Evolutionary conservation across 306 rosid species (phyloP).

Genomic region (Malus asiatica): DNA sequence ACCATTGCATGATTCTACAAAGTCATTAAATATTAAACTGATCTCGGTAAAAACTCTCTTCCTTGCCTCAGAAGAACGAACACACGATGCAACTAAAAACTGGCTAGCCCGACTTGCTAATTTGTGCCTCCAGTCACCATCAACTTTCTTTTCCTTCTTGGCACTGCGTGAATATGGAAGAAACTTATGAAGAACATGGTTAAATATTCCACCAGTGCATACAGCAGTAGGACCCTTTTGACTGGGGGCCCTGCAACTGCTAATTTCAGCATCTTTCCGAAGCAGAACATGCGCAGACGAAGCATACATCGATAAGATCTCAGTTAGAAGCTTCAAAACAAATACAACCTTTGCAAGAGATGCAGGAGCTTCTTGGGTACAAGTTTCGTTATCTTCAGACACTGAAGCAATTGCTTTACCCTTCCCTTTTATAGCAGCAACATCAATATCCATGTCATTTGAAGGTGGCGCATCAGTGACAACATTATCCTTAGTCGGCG

Average conservation of each 20-base stretch:
- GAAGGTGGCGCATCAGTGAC: conserved; percentile 43
- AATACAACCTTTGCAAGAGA: conserved; percentile 86
- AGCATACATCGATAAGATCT: conserved; percentile 76
- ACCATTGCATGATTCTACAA: conserved; percentile 56
- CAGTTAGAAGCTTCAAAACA: conserved; percentile 76
- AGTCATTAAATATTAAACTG: conserved; percentile 53
- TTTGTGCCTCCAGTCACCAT: conserved; percentile 97
- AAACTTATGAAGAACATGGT: conserved; percentile 72
- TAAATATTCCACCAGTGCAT: conserved; percentile 64
- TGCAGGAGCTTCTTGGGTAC: conserved; percentile 67
- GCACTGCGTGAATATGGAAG: conserved; percentile 58
- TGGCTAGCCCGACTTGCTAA: conserved; percentile 85
- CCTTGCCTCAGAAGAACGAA: conserved; percentile 94
- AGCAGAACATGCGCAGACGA: conserved; percentile 84
- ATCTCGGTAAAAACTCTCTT: conserved; percentile 76
- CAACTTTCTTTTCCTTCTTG: conserved; percentile 77
- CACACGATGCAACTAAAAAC: conserved; percentile 86
- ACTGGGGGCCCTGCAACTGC: conserved; percentile 44
- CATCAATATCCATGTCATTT: conserved; percentile 86
- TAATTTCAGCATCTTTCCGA: conserved; percentile 78
- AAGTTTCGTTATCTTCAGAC: conserved; percentile 49
- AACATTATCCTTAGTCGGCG: conserved; percentile 57
- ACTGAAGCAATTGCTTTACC: conserved; percentile 71
- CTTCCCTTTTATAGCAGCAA: conserved; percentile 67
- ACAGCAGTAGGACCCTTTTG: conserved; percentile 44